Evolutionary conservation across 257 asterid species (phyloP).

Genomic region (Thymus mandschuricus): DNA sequence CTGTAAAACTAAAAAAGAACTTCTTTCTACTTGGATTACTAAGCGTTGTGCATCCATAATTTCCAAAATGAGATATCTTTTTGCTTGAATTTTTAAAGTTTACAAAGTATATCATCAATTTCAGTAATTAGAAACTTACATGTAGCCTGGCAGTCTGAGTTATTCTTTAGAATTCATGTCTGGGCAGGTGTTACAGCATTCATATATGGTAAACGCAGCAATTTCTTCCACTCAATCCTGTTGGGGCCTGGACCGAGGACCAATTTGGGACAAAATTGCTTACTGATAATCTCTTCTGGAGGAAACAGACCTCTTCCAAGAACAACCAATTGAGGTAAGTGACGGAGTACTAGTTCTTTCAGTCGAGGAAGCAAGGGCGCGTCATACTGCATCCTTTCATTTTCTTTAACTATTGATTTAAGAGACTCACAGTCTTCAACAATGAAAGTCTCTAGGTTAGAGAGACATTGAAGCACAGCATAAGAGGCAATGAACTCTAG

Average conservation of each 20-base stretch:
- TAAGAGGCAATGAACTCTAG: no score
- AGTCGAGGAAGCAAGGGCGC: slow-evolving; percentile 19
- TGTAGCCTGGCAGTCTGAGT: not conserved
- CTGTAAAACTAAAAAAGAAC: no score
- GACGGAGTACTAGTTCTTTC: slow-evolving; percentile 13
- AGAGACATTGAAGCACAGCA: no score
- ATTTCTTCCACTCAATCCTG: slow-evolving; percentile 6
- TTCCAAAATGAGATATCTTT: no score
- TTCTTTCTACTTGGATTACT: not conserved
- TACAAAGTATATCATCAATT: no score
- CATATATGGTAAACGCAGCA: no score
- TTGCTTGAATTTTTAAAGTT: not conserved
- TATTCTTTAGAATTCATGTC: no score
- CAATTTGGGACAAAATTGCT: slow-evolving; percentile 5
- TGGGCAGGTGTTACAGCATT: no score
- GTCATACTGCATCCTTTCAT: not conserved
- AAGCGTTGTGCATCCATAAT: no score
- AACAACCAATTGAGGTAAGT: slow-evolving; percentile 25
- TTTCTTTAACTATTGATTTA: slow-evolving; percentile 8
- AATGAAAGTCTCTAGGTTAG: no score
- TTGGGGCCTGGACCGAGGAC: not conserved
- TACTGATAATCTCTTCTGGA: not conserved
- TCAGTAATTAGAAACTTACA: not conserved
- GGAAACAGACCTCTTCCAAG: slow-evolving; percentile 13
- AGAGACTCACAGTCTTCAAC: no score